Conservation (phyloP, 2,329 filamentous ascomycete genomes). For the Macroventuria anomochaeta region DNA sequence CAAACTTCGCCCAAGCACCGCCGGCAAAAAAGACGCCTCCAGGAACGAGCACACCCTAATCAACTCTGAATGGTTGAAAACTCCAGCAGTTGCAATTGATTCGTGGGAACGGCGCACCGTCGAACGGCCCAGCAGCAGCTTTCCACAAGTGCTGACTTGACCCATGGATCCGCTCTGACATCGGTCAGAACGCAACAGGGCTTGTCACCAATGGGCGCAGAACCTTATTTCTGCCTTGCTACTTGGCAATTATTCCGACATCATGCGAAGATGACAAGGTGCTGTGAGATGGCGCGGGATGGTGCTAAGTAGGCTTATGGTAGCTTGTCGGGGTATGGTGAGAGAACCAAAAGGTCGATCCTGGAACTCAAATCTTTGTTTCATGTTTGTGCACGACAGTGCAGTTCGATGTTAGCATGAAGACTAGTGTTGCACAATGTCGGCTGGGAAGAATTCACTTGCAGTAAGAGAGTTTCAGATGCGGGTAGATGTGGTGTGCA, state of each 20-base stretch:
- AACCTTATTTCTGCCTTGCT: conserved; percentile 13
- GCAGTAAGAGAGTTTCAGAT: background rate
- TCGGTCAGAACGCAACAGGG: background rate
- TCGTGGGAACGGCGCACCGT: background rate
- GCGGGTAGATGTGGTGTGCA: conserved; percentile 15
- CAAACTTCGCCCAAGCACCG: conserved; percentile 12
- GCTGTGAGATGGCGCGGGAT: background rate
- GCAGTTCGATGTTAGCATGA: background rate
- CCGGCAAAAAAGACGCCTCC: conserved; percentile 7
- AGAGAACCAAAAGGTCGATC: background rate
- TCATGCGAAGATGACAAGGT: background rate
- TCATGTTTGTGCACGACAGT: conserved; percentile 2
- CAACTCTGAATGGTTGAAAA: background rate
- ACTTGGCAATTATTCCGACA: conserved; percentile 1
- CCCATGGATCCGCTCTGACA: conserved; percentile 13
- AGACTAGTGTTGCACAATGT: background rate
- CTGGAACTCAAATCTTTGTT: background rate
- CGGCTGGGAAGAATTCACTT: background rate
- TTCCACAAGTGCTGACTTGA: conserved; percentile 14
- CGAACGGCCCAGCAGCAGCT: background rate
- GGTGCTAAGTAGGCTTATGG: background rate
- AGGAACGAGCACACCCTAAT: conserved; percentile 12
- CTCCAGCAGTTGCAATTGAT: background rate
- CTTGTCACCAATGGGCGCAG: background rate
- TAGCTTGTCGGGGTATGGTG: background rate